A percentile compares a stretch with the other conserved stretches of the same genome.
phyloP scores from a whole-genome alignment of 2,329 filamentous ascomycete species.

The Hypoxylon sp. region DNA sequence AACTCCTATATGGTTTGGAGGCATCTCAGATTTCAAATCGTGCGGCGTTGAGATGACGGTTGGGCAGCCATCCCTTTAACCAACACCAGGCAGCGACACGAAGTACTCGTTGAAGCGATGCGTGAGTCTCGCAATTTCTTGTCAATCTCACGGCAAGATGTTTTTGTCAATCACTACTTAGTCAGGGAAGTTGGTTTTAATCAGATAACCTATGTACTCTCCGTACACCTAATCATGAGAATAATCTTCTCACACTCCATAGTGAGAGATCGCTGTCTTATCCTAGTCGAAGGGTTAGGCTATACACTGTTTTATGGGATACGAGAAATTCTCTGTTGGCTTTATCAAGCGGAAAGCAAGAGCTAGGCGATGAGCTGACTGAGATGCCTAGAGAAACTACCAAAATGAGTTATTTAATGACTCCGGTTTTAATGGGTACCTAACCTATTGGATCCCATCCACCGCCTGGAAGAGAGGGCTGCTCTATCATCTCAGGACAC shows the following conservation, averaged over 20 bases:
- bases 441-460: neutral
- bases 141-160: neutral
- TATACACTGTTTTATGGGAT: conserved; percentile 9
- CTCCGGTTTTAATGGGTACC: neutral
- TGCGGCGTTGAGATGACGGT: conserved; percentile 11
- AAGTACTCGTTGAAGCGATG: neutral
- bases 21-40: conserved; percentile 1
- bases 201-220: conserved; percentile 10
- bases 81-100: conserved; percentile 20
- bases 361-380: conserved; percentile 9
- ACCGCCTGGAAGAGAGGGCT: neutral
- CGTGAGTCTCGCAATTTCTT: conserved; percentile 3
- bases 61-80: conserved; percentile 17
- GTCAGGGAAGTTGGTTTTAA: conserved; percentile 7
- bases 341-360: neutral
- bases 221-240: neutral
- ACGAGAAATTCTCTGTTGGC: conserved; percentile 2
- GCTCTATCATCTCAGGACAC: neutral
- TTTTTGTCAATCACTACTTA: conserved; percentile 12
- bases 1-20: conserved; percentile 1
- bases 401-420: neutral
- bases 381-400: neutral
- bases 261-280: conserved; percentile 13
- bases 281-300: neutral
- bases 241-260: neutral